Conservation (phyloP, 2,329 filamentous ascomycete genomes). For the Exserohilum rostratum region DNA sequence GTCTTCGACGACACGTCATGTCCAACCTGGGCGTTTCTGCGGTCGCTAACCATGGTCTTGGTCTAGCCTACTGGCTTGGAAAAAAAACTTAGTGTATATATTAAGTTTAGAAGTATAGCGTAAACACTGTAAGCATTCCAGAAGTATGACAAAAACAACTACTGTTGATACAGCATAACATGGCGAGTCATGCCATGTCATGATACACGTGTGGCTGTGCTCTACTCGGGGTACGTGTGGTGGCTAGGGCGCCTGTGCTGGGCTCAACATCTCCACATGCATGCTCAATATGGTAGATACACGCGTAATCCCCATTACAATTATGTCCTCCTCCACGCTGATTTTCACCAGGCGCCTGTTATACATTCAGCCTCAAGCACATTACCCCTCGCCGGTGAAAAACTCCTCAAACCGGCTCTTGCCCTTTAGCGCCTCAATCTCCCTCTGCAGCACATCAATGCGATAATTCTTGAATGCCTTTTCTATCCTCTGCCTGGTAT, state of each 20-base stretch:
- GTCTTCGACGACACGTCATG: slow-evolving; percentile 15
- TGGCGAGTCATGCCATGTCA: neutral
- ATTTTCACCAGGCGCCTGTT: neutral
- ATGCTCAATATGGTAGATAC: neutral
- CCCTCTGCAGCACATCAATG: slow-evolving; percentile 66
- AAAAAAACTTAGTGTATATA: too few species aligned
- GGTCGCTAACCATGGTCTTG: too few species aligned
- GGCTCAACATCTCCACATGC: neutral
- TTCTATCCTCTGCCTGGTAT: slow-evolving; percentile 63
- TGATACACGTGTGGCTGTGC: slow-evolving; percentile 4
- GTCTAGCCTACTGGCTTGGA: too few species aligned
- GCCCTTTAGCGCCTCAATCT: slow-evolving; percentile 63
- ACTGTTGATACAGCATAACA: neutral
- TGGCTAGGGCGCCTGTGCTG: neutral
- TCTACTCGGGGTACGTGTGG: neutral
- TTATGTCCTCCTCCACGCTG: neutral
- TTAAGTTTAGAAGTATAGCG: too few species aligned
- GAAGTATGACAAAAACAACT: neutral
- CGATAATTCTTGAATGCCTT: slow-evolving; percentile 67
- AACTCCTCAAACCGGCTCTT: slow-evolving; percentile 40
- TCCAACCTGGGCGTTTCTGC: neutral
- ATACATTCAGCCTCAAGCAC: neutral
- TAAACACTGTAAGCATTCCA: too few species aligned
- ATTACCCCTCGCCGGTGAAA: slow-evolving; percentile 19
- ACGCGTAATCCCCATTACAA: neutral